phyloP scores from a whole-genome alignment of 495 filamentous ascomycete species.

The Clohesyomyces aquaticus region DNA sequence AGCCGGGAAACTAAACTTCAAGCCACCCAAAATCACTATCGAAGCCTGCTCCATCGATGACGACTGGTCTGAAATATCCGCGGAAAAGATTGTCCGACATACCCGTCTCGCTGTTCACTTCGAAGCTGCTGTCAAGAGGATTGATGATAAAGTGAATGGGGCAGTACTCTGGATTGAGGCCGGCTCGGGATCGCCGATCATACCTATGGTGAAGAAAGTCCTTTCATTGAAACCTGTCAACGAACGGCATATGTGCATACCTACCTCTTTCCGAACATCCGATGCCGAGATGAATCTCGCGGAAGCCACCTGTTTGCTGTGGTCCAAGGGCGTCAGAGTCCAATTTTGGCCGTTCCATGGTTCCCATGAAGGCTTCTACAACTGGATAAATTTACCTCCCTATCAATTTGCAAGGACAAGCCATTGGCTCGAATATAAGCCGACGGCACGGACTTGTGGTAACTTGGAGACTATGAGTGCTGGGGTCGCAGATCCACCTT shows the following conservation, averaged over 20 bases:
- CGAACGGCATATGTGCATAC: neutral
- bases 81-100: slow-evolving; percentile 27
- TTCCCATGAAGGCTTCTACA: neutral
- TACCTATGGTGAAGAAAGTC: slow-evolving; percentile 22
- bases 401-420: neutral
- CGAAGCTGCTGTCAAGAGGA: slow-evolving; percentile 34
- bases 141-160: slow-evolving; percentile 18
- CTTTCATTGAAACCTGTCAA: neutral
- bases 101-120: slow-evolving; percentile 36
- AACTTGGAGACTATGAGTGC: neutral
- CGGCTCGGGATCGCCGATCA: slow-evolving; percentile 36
- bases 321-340: neutral
- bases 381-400: neutral
- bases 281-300: neutral
- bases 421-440: slow-evolving; percentile 30
- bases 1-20: slow-evolving; percentile 26
- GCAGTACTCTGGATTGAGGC: slow-evolving; percentile 38
- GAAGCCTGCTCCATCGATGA: slow-evolving; percentile 18
- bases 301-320: neutral
- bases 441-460: too few relatives aligned
- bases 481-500: neutral
- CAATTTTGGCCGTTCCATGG: neutral
- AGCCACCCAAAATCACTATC: slow-evolving; percentile 25
- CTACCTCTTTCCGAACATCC: neutral
- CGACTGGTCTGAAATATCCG: neutral